phyloP scores from a whole-genome alignment of 164 flowering plant species.

The Vitis rotundifolia region DNA sequence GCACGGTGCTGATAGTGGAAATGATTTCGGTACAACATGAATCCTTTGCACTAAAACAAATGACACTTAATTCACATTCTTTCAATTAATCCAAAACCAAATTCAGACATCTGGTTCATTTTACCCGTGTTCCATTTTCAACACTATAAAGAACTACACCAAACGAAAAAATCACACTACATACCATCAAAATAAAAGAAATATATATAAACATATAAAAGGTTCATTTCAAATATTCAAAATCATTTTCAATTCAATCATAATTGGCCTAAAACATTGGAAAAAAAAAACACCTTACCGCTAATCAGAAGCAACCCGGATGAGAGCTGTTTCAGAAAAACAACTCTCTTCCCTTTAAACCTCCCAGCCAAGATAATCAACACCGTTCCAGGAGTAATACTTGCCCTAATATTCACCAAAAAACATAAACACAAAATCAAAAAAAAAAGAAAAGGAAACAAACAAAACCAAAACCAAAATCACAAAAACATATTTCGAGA shows the following conservation, averaged over 20 bases:
- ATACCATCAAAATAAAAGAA: background rate
- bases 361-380: constrained; percentile 61
- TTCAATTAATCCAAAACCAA: too few relatives aligned
- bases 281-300: constrained; percentile 32
- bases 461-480: background rate
- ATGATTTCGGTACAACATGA: too few relatives aligned
- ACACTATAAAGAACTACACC: background rate
- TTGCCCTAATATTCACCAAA: constrained; percentile 23
- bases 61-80: too few relatives aligned
- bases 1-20: too few relatives aligned
- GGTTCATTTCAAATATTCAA: too few relatives aligned
- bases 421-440: background rate
- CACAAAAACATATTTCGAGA: background rate
- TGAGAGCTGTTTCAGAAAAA: constrained; percentile 72
- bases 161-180: background rate
- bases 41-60: too few relatives aligned
- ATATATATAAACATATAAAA: background rate
- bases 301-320: constrained; percentile 79
- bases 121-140: too few relatives aligned
- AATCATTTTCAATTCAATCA: background rate
- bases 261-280: background rate
- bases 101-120: too few relatives aligned
- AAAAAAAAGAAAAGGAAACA: background rate
- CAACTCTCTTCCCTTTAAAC: constrained; percentile 86
- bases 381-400: constrained; percentile 55